Percentiles rank a stretch among this genome's conserved stretches.
Evolutionary conservation across 2,329 filamentous ascomycete species (phyloP).

Genomic region (Botryotinia globosa): DNA sequence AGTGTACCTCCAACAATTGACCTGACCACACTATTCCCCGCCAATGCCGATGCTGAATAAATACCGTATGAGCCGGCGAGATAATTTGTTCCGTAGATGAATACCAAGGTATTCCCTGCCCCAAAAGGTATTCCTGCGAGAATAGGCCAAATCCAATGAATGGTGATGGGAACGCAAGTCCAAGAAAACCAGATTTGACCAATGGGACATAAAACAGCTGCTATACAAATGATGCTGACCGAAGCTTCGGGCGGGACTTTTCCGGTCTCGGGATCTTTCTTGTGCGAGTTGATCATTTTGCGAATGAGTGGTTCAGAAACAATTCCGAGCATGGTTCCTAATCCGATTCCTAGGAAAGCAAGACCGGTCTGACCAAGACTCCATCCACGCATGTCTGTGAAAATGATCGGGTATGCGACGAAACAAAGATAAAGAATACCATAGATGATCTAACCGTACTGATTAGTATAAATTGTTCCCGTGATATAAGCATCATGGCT

Average conservation of each 20-base stretch:
- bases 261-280: constrained; percentile 71
- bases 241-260: constrained; percentile 75
- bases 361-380: constrained; percentile 69
- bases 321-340: constrained; percentile 61
- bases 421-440: constrained; percentile 88
- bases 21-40: constrained; percentile 73
- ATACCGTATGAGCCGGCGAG: constrained; percentile 76
- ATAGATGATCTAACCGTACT: constrained; percentile 60
- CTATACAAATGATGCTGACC: constrained; percentile 75
- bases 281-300: constrained; percentile 72
- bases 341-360: constrained; percentile 70
- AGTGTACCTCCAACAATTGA: constrained; percentile 73
- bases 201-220: constrained; percentile 67
- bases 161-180: constrained; percentile 73
- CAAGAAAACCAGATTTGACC: constrained; percentile 86
- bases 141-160: constrained; percentile 81
- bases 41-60: constrained; percentile 77
- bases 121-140: constrained; percentile 78
- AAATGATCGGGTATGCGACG: constrained; percentile 85
- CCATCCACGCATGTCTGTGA: constrained; percentile 72
- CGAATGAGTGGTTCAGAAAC: constrained; percentile 69
- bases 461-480: background rate
- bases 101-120: constrained; percentile 70
- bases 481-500: background rate
- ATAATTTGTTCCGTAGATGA: constrained; percentile 82